Evolutionary conservation across 2,329 filamentous ascomycete species (phyloP), one percentile per base, ranked within the genome.

Genomic region (Pseudodiploospora longispora): DNA sequence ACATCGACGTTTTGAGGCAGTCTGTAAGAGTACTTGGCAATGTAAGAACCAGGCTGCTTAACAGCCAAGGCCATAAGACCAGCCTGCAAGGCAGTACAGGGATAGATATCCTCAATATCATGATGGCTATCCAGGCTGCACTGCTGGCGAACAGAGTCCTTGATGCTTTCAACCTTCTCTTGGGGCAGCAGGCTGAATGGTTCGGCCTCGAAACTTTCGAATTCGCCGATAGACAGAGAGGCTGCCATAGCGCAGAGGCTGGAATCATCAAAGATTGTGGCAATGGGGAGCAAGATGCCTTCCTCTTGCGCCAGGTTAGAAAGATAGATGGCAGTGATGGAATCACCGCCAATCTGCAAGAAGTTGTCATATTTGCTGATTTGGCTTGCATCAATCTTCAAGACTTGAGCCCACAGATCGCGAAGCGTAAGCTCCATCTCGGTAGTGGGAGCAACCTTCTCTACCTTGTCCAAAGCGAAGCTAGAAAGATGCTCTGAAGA

Each of bases 251-350:
- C 19, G 3, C 19, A 19, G 19, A 19, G 19, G 19, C 19, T 19
- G 19, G 19, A 19, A 19, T 19, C 19, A 3, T 19, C 19, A 19
- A 19, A 19, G 19, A 19, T 19, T 19, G 19, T 19, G 19, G 19
- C 19, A 19, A 19, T 19, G 19, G 19, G 19, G 19, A 19, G 19
- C 19, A 19, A 3, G 19, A 34, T 34, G 3, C 32, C 32, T 9
- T 49, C 49, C 3, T 47, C 54, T 41, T 62, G 56, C 4, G 65
- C 64, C 33, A 57, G 55, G 3, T 66, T 58, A 1, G 68, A 65
- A 1, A 71, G 53, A 41, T 59, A 62, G 66, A 71, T 71, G 0
- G 68, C 67, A 4, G 58, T 57, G 6, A 71, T 56, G 0, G 69
- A 71, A 54, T 71, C 68, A 5, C 69, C 66, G 1, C 66, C 66